Evolutionary conservation across 257 asterid species (phyloP), one percentile per base, ranked within the genome.

Genomic region (Penstemon eatonii): DNA sequence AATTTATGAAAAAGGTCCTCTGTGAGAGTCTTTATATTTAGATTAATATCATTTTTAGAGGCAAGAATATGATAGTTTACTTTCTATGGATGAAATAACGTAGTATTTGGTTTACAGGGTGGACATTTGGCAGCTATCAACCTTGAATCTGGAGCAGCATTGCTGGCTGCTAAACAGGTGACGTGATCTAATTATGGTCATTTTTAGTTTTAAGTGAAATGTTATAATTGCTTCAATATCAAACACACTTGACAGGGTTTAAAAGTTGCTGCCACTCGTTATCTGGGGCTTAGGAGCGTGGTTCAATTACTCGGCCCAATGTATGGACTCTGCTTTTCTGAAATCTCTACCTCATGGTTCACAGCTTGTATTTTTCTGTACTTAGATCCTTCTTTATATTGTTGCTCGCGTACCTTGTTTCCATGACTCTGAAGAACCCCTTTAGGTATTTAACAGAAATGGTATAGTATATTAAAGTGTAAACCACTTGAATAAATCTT

Each of bases 81-180:
- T 60, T 37, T 39, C n/a, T 25, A 46, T 54, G 63, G 73, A 66
- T 65, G 65, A 46, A 66, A n/a, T 43, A 50, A 39, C 52, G 18
- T 61, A 5, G 33, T 52, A 39, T 49, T 45, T 72, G 53, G 70
- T 68, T 82, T 74, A 46, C 82, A 91, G 97, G 96, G 96, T 52
- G 97, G 89, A 60, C 85, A 81, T 63, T 52, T 94, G 74, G 97
- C 96, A 39, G 91, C 96, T 68, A 69, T 87, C 75, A 86, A 85
- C 81, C 79, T 91, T 33, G 96, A 91, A 86, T 78, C 96, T 54
- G 75, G 88, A 66, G 79, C 75, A 52, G 95, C 95, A 19, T 75
- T 91, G 63, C 85, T 87, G 19, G 93, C 87, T 76, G 96, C 99
- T 60, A 86, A 82, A 71, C 86, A 94, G 97, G 97, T 93, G 68